A percentile compares a stretch with the other conserved stretches of the same genome.
These are phyloP conservation scores for Euphorbia celastroides DNA, from an alignment of 441 rosid genomes.

Conservation along the genomic window DNA sequence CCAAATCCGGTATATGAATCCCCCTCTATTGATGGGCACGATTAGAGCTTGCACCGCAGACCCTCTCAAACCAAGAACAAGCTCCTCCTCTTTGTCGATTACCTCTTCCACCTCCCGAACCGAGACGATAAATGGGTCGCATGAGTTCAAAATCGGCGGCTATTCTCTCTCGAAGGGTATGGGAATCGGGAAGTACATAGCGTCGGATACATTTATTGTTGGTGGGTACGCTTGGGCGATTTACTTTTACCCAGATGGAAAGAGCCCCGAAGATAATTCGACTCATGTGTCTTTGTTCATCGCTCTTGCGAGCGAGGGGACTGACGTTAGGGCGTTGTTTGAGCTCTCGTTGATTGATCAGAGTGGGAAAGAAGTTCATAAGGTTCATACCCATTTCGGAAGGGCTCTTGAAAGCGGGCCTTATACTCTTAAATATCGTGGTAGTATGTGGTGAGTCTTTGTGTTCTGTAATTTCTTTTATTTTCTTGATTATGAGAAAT, in stretches of 20 bases:
- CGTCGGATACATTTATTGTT: slow-evolving; percentile 77
- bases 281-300: slow-evolving; percentile 79
- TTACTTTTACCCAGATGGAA: slow-evolving; percentile 96
- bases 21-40: slow-evolving; percentile 50
- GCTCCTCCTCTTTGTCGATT: slow-evolving; percentile 21
- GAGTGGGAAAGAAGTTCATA: slow-evolving; percentile 80
- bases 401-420: slow-evolving; percentile 94
- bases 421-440: slow-evolving; percentile 87
- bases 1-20: background rate
- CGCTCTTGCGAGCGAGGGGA: slow-evolving; percentile 90
- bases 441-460: slow-evolving; percentile 89
- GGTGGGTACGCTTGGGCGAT: slow-evolving; percentile 96
- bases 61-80: slow-evolving; percentile 30
- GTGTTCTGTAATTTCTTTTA: background rate
- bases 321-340: slow-evolving; percentile 89
- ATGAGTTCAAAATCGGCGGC: slow-evolving; percentile 77
- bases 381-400: slow-evolving; percentile 96
- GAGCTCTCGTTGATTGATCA: slow-evolving; percentile 91
- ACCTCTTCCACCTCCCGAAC: slow-evolving; percentile 61
- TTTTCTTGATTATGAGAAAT: background rate
- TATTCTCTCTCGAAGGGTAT: slow-evolving; percentile 80
- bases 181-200: slow-evolving; percentile 79
- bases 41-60: slow-evolving; percentile 39
- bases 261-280: slow-evolving; percentile 85
- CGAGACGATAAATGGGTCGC: slow-evolving; percentile 87